phyloP scores from a whole-genome alignment of 306 rosid genomes.

The Potentilla sterilis region DNA sequence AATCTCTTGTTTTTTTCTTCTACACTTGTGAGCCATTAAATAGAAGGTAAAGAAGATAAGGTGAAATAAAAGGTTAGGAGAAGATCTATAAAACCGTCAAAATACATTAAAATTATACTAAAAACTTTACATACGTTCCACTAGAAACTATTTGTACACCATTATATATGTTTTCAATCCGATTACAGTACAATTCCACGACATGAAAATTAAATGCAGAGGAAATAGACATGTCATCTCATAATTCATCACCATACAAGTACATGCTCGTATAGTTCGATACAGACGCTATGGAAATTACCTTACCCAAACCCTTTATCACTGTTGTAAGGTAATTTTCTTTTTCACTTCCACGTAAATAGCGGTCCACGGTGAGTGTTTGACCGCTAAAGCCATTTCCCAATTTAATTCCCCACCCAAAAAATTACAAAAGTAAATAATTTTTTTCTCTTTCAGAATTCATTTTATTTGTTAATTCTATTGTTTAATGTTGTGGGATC shows the following conservation, averaged over 20 bases:
- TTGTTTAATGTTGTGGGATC: background rate
- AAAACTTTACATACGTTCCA: too few relatives aligned
- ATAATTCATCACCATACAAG: background rate
- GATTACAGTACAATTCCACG: too few relatives aligned
- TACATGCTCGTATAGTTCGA: background rate
- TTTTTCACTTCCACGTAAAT: background rate
- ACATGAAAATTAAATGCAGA: too few relatives aligned
- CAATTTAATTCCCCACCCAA: background rate
- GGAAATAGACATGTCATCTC: background rate
- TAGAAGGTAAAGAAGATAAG: too few relatives aligned
- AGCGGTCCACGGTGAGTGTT: background rate
- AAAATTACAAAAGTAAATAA: background rate
- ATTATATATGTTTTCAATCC: too few relatives aligned
- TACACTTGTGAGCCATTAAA: too few relatives aligned
- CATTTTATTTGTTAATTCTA: background rate
- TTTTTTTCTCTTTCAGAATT: background rate
- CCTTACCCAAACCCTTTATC: background rate
- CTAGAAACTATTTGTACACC: too few relatives aligned
- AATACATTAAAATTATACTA: too few relatives aligned
- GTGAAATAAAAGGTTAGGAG: too few relatives aligned
- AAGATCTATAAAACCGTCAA: too few relatives aligned
- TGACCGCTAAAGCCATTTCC: background rate
- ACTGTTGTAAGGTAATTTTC: background rate
- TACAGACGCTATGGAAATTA: background rate
- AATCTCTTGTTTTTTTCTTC: too few relatives aligned